phyloP scores from a whole-genome alignment of 192 early-diverging fungal species.

The Coemansia sp. region DNA sequence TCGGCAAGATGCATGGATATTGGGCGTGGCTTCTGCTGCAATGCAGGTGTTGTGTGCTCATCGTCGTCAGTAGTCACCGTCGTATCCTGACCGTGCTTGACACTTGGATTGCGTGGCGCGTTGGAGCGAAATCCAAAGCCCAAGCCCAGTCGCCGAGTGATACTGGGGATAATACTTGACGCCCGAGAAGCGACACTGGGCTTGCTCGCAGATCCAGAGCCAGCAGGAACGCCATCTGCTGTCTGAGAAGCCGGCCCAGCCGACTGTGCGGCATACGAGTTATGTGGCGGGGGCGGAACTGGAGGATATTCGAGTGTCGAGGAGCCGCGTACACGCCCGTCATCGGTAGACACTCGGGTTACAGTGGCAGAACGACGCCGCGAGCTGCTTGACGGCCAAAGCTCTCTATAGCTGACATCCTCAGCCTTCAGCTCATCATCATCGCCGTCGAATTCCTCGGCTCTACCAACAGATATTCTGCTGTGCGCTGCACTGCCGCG shows the following conservation, averaged over 20 bases:
- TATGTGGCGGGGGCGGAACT: background rate
- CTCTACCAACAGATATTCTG: background rate
- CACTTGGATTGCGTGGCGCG: conserved; percentile 14
- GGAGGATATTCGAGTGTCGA: background rate
- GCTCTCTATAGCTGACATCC: conserved; percentile 2
- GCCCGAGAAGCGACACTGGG: conserved; percentile 35
- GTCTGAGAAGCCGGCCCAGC: conserved; percentile 1
- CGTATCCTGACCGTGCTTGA: conserved; percentile 4
- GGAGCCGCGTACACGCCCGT: background rate
- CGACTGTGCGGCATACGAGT: background rate
- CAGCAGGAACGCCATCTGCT: background rate
- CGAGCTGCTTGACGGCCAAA: conserved; percentile 18
- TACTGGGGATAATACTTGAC: conserved; percentile 43
- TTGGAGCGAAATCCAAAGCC: conserved; percentile 44
- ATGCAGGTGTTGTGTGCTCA: background rate
- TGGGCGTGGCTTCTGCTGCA: background rate
- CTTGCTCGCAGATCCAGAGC: conserved; percentile 11
- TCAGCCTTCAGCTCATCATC: conserved; percentile 8
- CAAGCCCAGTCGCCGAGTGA: conserved; percentile 48
- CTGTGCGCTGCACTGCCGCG: background rate
- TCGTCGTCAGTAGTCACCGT: conserved; percentile 24
- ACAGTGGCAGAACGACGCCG: conserved; percentile 49
- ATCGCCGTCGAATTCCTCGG: conserved; percentile 5
- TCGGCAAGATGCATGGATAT: conserved; percentile 1
- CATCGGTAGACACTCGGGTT: conserved; percentile 21